phyloP scores from a whole-genome alignment of 345 rosid species.

The Conringia planisiliqua region DNA sequence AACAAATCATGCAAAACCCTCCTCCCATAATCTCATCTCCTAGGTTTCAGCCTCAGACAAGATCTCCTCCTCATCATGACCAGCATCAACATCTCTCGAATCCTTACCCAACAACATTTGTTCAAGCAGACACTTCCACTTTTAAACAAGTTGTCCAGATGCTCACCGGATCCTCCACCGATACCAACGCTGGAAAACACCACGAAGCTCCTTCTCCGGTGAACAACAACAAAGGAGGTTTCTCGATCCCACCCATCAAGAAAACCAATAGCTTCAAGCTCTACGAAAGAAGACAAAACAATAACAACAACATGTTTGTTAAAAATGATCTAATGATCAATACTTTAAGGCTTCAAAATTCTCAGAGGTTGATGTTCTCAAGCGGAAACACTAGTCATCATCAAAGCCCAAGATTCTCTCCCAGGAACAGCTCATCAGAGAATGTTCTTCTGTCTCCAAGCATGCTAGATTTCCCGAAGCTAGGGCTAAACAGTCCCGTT shows the following conservation, averaged over 20 bases:
- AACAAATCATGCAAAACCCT: slow-evolving; percentile 44
- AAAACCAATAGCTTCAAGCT: slow-evolving; percentile 62
- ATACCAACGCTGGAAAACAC: slow-evolving; percentile 53
- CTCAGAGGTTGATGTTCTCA: slow-evolving; percentile 29
- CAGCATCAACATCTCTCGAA: slow-evolving; percentile 49
- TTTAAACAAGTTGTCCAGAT: slow-evolving; percentile 96
- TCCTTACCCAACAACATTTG: slow-evolving; percentile 98
- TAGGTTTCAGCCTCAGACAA: slow-evolving; percentile 40
- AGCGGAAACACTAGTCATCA: slow-evolving; percentile 16
- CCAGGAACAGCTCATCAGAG: slow-evolving; percentile 50
- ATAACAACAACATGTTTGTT: slow-evolving; percentile 36
- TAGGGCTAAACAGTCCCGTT: slow-evolving; percentile 82
- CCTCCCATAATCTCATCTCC: slow-evolving; percentile 45
- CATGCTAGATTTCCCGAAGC: slow-evolving; percentile 85
- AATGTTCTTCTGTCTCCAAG: slow-evolving; percentile 72
- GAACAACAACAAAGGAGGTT: slow-evolving; percentile 28
- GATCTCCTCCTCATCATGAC: slow-evolving; percentile 54
- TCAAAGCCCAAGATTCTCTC: slow-evolving; percentile 49
- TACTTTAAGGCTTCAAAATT: slow-evolving; percentile 47
- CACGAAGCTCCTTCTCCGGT: slow-evolving; percentile 39
- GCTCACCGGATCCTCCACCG: slow-evolving; percentile 79
- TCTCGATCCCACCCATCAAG: slow-evolving; percentile 70
- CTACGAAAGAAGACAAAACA: slow-evolving; percentile 85
- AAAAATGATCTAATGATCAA: slow-evolving; percentile 87
- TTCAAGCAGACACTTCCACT: slow-evolving; percentile 81